phyloP scores from a whole-genome alignment of 768 basidiomycete genomes.

The Leucocoprinus sp. region DNA sequence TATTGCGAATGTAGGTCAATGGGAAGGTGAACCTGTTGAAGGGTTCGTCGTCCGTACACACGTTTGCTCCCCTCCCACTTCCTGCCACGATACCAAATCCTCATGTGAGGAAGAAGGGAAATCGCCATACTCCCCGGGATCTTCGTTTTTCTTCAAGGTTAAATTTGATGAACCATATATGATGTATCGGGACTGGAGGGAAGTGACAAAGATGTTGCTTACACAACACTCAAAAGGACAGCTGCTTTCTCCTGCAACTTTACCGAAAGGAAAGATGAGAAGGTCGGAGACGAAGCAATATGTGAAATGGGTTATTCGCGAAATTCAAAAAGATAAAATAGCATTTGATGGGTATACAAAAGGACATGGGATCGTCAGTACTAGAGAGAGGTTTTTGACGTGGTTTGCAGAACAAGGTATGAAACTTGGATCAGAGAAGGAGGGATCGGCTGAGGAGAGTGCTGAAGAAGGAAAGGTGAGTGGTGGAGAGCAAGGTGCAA shows the following conservation, averaged over 20 bases:
- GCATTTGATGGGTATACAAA: slow-evolving; percentile 58
- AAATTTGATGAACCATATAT: slow-evolving; percentile 99
- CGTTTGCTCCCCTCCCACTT: slow-evolving; percentile 37
- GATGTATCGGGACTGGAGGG: slow-evolving; percentile 98
- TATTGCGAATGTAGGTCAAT: slow-evolving; percentile 59
- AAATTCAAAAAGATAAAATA: slow-evolving; percentile 53
- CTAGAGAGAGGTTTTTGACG: slow-evolving; percentile 67
- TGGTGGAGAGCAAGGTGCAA: slow-evolving; percentile 34
- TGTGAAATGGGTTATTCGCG: slow-evolving; percentile 71
- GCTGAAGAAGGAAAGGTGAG: slow-evolving; percentile 20
- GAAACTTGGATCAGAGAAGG: slow-evolving; percentile 30
- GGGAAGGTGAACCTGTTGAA: slow-evolving; percentile 81
- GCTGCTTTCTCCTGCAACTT: slow-evolving; percentile 22
- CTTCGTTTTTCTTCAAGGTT: slow-evolving; percentile 97
- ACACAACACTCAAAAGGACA: slow-evolving; percentile 20
- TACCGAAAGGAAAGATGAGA: slow-evolving; percentile 63
- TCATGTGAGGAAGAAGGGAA: slow-evolving; percentile 19
- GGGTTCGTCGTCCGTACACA: slow-evolving; percentile 89
- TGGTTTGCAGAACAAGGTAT: slow-evolving; percentile 43
- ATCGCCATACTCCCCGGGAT: slow-evolving; percentile 68
- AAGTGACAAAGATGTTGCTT: slow-evolving; percentile 79
- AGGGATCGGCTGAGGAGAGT: slow-evolving; percentile 23
- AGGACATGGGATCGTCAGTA: slow-evolving; percentile 80
- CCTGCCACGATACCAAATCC: slow-evolving; percentile 28
- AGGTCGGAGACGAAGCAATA: slow-evolving; percentile 75